A percentile compares a stretch with the other conserved stretches of the same genome.
phyloP scores from a whole-genome alignment of 148 eudicot genomes.

The Camellia lanceoleosa region DNA sequence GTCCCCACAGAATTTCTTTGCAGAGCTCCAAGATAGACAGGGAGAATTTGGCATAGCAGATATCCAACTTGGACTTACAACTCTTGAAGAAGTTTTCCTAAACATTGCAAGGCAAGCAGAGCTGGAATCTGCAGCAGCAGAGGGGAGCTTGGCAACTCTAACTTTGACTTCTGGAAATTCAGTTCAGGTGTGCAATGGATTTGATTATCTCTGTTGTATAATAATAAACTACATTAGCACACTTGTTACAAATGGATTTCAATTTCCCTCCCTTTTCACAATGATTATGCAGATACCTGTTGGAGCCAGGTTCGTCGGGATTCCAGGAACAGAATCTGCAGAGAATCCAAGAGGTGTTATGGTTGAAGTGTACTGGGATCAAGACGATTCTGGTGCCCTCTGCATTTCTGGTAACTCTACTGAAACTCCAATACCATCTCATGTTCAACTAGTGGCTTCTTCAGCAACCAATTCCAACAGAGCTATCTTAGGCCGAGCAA shows the following conservation, averaged over 20 bases:
- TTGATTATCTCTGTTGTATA: neutral
- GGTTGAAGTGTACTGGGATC: conserved; percentile 82
- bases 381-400: conserved; percentile 71
- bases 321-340: conserved; percentile 65
- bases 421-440: conserved; percentile 54
- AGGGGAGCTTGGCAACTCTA: conserved; percentile 58
- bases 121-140: conserved; percentile 71
- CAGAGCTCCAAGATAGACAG: conserved; percentile 73
- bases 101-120: conserved; percentile 81
- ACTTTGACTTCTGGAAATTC: conserved; percentile 58
- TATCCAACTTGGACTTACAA: conserved; percentile 81
- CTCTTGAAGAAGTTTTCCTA: conserved; percentile 90
- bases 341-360: conserved; percentile 63
- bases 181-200: conserved; percentile 36
- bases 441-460: conserved; percentile 13
- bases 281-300: conserved; percentile 54
- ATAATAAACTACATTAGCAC: neutral
- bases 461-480: conserved; percentile 18
- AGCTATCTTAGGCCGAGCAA: conserved; percentile 19
- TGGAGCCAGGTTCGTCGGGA: conserved; percentile 59
- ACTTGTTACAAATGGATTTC: neutral
- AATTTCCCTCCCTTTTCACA: neutral
- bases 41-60: conserved; percentile 66
- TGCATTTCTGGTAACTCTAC: conserved; percentile 67
- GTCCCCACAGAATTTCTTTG: conserved; percentile 48